Conservation (phyloP, 2,329 filamentous ascomycete species). For the Scedosporium minutisporum region DNA sequence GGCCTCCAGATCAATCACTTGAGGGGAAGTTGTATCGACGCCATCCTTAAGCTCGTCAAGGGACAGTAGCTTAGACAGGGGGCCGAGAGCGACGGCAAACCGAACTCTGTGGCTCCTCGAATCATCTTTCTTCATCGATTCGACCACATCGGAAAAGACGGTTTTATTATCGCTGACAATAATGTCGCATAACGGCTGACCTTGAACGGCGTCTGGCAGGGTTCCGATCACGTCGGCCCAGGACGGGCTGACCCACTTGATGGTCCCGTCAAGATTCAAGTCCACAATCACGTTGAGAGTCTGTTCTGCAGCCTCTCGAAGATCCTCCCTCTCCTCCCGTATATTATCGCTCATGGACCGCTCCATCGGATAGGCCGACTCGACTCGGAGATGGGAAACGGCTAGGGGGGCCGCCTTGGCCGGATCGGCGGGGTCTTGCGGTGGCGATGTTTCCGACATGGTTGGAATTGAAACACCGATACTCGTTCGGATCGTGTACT, state of each 20-base stretch:
- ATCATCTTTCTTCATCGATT: slow-evolving; percentile 86
- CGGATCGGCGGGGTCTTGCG: slow-evolving; percentile 1
- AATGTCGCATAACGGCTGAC: slow-evolving; percentile 69
- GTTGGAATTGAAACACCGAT: not conserved
- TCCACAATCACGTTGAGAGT: slow-evolving; percentile 95
- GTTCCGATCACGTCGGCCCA: slow-evolving; percentile 92
- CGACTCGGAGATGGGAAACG: slow-evolving; percentile 41
- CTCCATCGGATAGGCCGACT: slow-evolving; percentile 44
- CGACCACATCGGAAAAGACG: slow-evolving; percentile 73
- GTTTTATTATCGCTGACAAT: slow-evolving; percentile 68
- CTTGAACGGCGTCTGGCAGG: slow-evolving; percentile 59
- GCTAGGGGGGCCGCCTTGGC: slow-evolving; percentile 36
- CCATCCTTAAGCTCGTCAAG: slow-evolving; percentile 29
- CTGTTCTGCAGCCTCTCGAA: slow-evolving; percentile 92
- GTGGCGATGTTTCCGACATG: slow-evolving; percentile 10
- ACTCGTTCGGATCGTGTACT: slow-evolving; percentile 10
- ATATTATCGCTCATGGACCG: slow-evolving; percentile 78
- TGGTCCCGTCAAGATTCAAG: slow-evolving; percentile 76
- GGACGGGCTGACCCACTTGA: slow-evolving; percentile 94
- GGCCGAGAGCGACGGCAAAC: slow-evolving; percentile 63
- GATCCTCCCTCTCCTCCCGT: slow-evolving; percentile 82
- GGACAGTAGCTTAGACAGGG: slow-evolving; percentile 54
- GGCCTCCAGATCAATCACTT: slow-evolving; percentile 71
- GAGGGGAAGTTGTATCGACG: slow-evolving; percentile 26
- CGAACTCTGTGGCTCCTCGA: slow-evolving; percentile 84